Evolutionary conservation across 176 grass and related monocot species (phyloP).

Genomic region (Echinochloa phyllopogon): DNA sequence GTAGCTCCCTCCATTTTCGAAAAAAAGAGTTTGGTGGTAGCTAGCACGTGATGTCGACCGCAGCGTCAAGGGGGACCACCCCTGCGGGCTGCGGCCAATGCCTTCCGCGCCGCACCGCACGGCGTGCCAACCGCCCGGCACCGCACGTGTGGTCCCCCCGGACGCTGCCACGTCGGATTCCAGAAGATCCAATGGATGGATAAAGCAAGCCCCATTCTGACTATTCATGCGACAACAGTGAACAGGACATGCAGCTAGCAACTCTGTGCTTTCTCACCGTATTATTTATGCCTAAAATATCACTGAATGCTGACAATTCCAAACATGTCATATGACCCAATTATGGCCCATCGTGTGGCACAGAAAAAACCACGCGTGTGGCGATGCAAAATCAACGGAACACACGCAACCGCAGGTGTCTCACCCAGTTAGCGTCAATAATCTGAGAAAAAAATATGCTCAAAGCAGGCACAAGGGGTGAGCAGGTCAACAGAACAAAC

Average conservation of each 20-base stretch:
- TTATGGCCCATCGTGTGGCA: neutral
- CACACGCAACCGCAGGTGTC: neutral
- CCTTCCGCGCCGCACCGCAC: neutral
- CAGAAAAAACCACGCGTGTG: neutral
- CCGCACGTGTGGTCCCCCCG: neutral
- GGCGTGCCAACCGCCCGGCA: neutral
- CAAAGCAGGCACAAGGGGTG: neutral
- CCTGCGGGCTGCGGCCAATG: too few relatives aligned
- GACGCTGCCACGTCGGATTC: neutral
- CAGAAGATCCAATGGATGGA: neutral
- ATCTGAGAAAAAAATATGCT: neutral
- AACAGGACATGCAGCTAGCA: too few relatives aligned
- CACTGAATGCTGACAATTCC: neutral
- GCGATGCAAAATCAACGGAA: neutral
- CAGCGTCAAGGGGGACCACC: too few relatives aligned
- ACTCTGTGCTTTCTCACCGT: too few relatives aligned
- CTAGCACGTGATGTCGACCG: constrained; percentile 1
- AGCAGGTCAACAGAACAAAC: too few relatives aligned
- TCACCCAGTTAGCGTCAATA: neutral
- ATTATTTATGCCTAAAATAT: neutral
- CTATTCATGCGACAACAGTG: too few relatives aligned
- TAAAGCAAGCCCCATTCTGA: neutral
- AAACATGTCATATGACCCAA: neutral
- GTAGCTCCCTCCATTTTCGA: too few relatives aligned
- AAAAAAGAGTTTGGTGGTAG: neutral